A percentile compares a stretch with the other conserved stretches of the same genome.
Evolutionary conservation across 176 grass and related monocot genomes (phyloP).

Genomic region (Tillandsia leiboldiana): DNA sequence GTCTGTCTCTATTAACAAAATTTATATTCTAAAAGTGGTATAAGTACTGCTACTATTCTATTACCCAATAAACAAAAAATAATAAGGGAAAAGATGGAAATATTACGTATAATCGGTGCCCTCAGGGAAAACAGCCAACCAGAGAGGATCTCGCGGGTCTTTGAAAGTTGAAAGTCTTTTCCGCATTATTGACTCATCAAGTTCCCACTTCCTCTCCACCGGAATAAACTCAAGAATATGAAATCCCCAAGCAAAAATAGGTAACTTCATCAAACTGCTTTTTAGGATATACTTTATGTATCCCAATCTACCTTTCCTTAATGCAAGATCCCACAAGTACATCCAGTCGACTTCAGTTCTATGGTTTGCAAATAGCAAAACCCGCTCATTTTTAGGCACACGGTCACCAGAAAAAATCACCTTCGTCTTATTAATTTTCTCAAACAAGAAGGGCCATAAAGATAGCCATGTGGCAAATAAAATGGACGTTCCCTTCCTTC

Average conservation of each 20-base stretch:
- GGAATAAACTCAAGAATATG: constrained; percentile 84
- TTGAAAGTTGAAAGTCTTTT: constrained; percentile 44
- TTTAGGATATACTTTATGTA: constrained; percentile 95
- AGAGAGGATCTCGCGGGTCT: constrained; percentile 49
- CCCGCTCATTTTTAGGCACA: constrained; percentile 41
- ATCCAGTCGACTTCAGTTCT: constrained; percentile 98
- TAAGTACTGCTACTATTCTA: not conserved
- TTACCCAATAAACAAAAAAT: not conserved
- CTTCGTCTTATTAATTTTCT: constrained; percentile 84
- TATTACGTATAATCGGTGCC: constrained; percentile 87
- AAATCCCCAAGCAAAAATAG: constrained; percentile 87
- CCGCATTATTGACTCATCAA: constrained; percentile 70
- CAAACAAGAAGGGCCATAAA: constrained; percentile 83
- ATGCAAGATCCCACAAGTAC: constrained; percentile 93
- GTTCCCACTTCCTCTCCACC: constrained; percentile 85
- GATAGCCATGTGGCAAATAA: constrained; percentile 81
- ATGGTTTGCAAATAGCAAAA: constrained; percentile 83
- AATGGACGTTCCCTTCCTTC: constrained; percentile 68
- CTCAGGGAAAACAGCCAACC: constrained; percentile 86
- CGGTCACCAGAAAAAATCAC: constrained; percentile 79
- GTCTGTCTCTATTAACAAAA: not conserved
- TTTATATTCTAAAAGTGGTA: not conserved
- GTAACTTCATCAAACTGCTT: constrained; percentile 94
- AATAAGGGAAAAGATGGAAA: constrained; percentile 8
- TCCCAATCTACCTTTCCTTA: constrained; percentile 71